A percentile compares a stretch with the other conserved stretches of the same genome.
Evolutionary conservation across 129 eudicot species (phyloP).

Genomic region (Pittosporum tobira): DNA sequence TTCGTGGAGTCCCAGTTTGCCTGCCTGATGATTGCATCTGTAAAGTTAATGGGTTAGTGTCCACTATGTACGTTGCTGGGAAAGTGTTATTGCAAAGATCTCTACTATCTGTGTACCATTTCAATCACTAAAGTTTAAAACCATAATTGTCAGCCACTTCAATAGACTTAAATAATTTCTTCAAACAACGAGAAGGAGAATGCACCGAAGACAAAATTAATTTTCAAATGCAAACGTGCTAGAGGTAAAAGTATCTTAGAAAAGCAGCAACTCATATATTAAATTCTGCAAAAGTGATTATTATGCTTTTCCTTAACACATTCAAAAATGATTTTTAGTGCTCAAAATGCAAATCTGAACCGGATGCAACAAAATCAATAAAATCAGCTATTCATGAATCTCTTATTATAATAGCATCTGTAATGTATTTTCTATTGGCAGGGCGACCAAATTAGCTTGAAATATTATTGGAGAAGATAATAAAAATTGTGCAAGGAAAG

Average conservation of each 20-base stretch:
- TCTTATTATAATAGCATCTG: neutral
- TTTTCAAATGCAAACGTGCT: no score
- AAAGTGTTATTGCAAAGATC: neutral
- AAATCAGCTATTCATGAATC: neutral
- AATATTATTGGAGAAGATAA: neutral
- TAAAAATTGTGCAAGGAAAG: neutral
- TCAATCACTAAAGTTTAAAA: neutral
- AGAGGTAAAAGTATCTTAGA: no score
- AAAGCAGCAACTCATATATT: no score
- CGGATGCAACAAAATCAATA: neutral
- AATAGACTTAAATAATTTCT: neutral
- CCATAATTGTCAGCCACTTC: neutral
- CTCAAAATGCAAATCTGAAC: neutral
- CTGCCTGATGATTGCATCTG: constrained; percentile 58
- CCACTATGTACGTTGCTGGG: neutral
- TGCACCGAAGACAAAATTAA: neutral
- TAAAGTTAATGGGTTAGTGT: constrained; percentile 1
- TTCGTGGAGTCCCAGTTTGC: constrained; percentile 63
- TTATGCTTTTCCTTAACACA: neutral
- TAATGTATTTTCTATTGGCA: neutral
- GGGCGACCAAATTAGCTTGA: neutral
- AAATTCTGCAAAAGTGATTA: no score
- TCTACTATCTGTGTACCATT: neutral
- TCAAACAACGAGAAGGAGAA: neutral
- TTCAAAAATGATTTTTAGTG: neutral